Evolutionary conservation across 768 basidiomycete genomes (phyloP).

Genomic region (Naganishia vishniacii): DNA sequence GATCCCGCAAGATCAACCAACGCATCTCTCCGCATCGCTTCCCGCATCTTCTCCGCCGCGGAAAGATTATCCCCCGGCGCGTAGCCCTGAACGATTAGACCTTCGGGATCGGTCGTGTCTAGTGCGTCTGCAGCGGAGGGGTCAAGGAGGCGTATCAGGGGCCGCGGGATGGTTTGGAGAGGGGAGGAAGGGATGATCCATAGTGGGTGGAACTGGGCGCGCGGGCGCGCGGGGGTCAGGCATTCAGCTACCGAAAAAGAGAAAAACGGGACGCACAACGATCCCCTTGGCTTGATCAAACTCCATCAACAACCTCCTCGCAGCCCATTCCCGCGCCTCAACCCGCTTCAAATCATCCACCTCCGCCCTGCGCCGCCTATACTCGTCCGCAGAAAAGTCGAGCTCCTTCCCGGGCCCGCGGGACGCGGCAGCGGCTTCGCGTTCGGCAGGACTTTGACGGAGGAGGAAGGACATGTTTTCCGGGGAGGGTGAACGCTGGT

Average conservation of each 20-base stretch:
- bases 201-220: constrained; percentile 45
- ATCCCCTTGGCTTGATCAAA: constrained; percentile 39
- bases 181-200: constrained; percentile 41
- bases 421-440: too few relatives aligned
- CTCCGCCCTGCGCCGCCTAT: constrained; percentile 35
- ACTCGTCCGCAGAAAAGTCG: constrained; percentile 36
- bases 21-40: constrained; percentile 46
- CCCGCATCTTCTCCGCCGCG: constrained; percentile 30
- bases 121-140: constrained; percentile 21
- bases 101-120: background rate
- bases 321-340: constrained; percentile 37
- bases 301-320: constrained; percentile 37
- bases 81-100: background rate
- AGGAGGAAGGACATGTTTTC: constrained; percentile 19
- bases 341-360: constrained; percentile 37
- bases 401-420: constrained; percentile 31
- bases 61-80: background rate
- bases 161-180: constrained; percentile 36
- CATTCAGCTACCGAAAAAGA: background rate
- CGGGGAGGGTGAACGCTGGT: constrained; percentile 39
- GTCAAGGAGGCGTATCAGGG: constrained; percentile 38
- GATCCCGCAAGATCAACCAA: constrained; percentile 29
- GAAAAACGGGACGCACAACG: constrained; percentile 32
- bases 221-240: too few relatives aligned
- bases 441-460: constrained; percentile 17